Evolutionary conservation across 1,139 yeast genomes (phyloP).

Genomic region (Kazachstania sp.): DNA sequence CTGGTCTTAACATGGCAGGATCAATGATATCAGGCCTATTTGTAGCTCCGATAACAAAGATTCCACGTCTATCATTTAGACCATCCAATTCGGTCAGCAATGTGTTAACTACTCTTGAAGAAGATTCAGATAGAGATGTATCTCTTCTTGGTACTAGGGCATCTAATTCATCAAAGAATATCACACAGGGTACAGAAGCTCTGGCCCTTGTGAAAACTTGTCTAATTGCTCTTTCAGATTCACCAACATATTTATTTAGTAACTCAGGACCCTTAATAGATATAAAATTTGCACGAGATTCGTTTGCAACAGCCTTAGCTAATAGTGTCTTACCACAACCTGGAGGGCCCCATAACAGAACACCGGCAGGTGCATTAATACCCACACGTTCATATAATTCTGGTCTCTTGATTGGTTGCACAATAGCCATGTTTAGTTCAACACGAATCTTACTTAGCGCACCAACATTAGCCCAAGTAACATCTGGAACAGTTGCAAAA

Average conservation of each 20-base stretch:
- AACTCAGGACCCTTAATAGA: constrained; percentile 94
- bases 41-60: constrained; percentile 93
- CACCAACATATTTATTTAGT: constrained; percentile 92
- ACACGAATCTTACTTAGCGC: constrained; percentile 73
- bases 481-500: constrained; percentile 97
- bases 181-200: constrained; percentile 91
- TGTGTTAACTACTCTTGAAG: constrained; percentile 91
- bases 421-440: constrained; percentile 94
- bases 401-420: constrained; percentile 91
- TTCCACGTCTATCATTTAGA: constrained; percentile 82
- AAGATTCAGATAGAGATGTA: constrained; percentile 75
- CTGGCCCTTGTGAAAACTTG: constrained; percentile 92
- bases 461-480: constrained; percentile 92
- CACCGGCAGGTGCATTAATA: constrained; percentile 95
- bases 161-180: constrained; percentile 92
- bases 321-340: constrained; percentile 96
- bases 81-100: constrained; percentile 92
- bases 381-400: constrained; percentile 86
- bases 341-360: constrained; percentile 97
- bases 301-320: constrained; percentile 97
- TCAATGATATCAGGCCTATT: constrained; percentile 98
- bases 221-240: constrained; percentile 87
- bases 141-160: constrained; percentile 95
- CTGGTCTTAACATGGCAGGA: constrained; percentile 97
- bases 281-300: constrained; percentile 89